phyloP scores from a whole-genome alignment of 306 rosid genomes.

The Hippophae tibetana region DNA sequence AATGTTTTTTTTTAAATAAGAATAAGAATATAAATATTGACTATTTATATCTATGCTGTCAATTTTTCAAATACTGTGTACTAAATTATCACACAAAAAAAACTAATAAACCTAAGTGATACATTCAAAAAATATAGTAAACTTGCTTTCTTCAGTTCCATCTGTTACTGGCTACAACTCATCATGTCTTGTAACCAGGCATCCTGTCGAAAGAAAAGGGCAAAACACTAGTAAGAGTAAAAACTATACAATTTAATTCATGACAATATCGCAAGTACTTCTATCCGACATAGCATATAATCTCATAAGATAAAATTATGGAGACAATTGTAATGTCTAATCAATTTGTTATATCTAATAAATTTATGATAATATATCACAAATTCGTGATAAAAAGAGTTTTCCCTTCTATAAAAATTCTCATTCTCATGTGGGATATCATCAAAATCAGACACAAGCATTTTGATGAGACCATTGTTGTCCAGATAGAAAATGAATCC shows the following conservation, averaged over 20 bases:
- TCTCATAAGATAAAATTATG: background rate
- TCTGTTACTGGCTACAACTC: constrained; percentile 44
- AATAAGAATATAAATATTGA: too few relatives aligned
- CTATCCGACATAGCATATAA: constrained; percentile 2
- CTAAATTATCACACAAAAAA: too few relatives aligned
- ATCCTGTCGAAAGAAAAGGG: constrained; percentile 40
- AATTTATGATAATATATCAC: background rate
- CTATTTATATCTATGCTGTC: too few relatives aligned
- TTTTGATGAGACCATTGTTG: too few relatives aligned
- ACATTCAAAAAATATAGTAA: too few relatives aligned
- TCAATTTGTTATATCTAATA: background rate
- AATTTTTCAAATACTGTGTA: too few relatives aligned
- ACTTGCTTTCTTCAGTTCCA: background rate
- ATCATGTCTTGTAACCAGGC: constrained; percentile 40
- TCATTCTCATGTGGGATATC: too few relatives aligned
- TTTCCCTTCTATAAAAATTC: too few relatives aligned
- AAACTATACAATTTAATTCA: background rate
- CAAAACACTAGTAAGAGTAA: constrained; percentile 8
- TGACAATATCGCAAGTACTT: background rate
- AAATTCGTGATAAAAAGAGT: too few relatives aligned
- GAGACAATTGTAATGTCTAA: background rate
- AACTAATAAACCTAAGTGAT: too few relatives aligned
- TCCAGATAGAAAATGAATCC: background rate
- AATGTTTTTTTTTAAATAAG: too few relatives aligned
- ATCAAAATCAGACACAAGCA: too few relatives aligned